Conservation (phyloP, 1,139 yeast genomes). For the Torulaspora globosa region DNA sequence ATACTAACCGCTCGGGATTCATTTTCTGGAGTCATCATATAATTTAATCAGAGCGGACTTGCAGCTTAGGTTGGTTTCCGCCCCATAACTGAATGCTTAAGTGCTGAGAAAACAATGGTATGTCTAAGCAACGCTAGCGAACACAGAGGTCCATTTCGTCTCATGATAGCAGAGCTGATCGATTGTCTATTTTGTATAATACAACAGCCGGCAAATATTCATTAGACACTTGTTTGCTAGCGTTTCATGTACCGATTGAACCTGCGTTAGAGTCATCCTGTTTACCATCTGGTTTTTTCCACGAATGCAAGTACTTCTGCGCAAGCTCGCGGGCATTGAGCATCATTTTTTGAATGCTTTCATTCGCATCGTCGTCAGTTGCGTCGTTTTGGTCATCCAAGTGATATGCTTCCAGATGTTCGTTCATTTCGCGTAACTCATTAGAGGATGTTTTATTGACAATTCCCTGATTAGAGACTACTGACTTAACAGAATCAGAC, state of each 20-base stretch:
- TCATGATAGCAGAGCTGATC: neutral
- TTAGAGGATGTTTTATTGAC: constrained; percentile 7
- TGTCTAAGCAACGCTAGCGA: too few species aligned
- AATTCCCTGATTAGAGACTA: constrained; percentile 22
- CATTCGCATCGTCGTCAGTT: constrained; percentile 13
- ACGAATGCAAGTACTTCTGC: constrained; percentile 26
- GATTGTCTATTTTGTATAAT: constrained; percentile 1
- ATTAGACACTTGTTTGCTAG: neutral
- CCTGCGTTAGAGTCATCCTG: constrained; percentile 1
- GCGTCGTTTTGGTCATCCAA: constrained; percentile 16
- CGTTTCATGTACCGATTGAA: neutral
- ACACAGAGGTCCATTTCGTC: neutral
- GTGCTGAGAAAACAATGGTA: too few species aligned
- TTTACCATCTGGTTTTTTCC: constrained; percentile 20
- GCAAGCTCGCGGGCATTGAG: constrained; percentile 26
- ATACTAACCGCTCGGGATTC: neutral
- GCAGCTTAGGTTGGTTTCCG: too few species aligned
- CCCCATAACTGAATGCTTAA: too few species aligned
- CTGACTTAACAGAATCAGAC: constrained; percentile 29
- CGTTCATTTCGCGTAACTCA: constrained; percentile 18
- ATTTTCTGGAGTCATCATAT: neutral
- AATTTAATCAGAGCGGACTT: neutral
- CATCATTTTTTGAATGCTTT: constrained; percentile 24
- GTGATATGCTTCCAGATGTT: constrained; percentile 20
- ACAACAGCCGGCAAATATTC: neutral